Evolutionary conservation across 2,329 filamentous ascomycete species (phyloP), one percentile per base, ranked within the genome.

Genomic region (Magnaporthales sp.): DNA sequence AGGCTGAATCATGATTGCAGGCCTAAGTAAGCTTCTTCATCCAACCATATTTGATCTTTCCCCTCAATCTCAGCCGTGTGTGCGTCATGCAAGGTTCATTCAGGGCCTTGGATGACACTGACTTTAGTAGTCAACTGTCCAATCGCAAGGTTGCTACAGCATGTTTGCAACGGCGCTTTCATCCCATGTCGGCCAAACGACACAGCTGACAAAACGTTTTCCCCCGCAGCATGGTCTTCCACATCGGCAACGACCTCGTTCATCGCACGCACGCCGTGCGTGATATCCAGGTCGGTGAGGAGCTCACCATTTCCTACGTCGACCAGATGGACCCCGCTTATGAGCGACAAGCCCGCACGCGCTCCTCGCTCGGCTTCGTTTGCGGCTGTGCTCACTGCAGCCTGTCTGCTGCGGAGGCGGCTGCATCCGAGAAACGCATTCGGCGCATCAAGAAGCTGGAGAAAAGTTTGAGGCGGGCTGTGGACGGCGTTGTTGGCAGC

Each of bases 1-100:
- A 71, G 71, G 51, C 69, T 79, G 4, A 80, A 80, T 65, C 78
- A 80, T 63, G 77, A 79, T 67, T 80, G 78, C 64, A 71, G 77
- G 58, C 77, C 78, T 31, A 80, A 79, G 77, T 78, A 67, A 74
- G 75, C 66, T 7, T 19, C n/a, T 6, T 24, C 4, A 10, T 10
- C 54, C 22, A 11, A 15, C 15, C 27, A 19, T 56, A 4, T 51
- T 0, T 5, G 0, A 9, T 15, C 26, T 13, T 26, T 27, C n/a
- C 4, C 15, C 19, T 58, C 11, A n/a, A n/a, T 19, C 24, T 31
- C 4, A n/a, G 30, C 31, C 27, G 9, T 2, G 1, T 31, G 31
- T 19, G 4, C 22, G 51, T n/a, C 15, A 54, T 15, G 24, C n/a
- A 27, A n/a, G 19, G 24, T 22, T 64, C 38, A 2, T 46, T 19